phyloP scores from a whole-genome alignment of 2,329 filamentous ascomycete species.

The Cercospora citrullina region DNA sequence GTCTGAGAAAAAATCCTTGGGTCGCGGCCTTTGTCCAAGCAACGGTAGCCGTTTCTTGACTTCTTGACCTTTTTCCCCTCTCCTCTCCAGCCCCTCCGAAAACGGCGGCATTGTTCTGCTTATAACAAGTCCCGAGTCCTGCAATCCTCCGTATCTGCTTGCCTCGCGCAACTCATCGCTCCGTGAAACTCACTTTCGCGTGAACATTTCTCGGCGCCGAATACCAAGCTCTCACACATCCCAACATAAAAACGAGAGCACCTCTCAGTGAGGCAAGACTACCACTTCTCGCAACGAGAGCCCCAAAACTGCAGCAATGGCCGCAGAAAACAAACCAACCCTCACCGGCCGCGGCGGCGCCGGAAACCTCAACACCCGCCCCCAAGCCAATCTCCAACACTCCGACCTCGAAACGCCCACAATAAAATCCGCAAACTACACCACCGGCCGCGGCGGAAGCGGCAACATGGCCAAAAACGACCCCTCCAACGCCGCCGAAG shows the following conservation, averaged over 20 bases:
- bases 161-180: not conserved
- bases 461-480: constrained; percentile 86
- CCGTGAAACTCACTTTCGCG: not conserved
- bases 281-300: too few relatives aligned
- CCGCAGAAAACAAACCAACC: not conserved
- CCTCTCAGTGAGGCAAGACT: too few relatives aligned
- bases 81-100: not conserved
- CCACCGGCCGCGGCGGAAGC: constrained; percentile 82
- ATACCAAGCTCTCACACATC: not conserved
- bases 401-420: constrained; percentile 77
- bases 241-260: too few relatives aligned
- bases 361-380: constrained; percentile 51
- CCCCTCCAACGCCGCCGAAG: constrained; percentile 59
- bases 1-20: not conserved
- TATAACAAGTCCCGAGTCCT: not conserved
- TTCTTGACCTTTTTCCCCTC: not conserved
- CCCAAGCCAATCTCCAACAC: constrained; percentile 39
- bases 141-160: not conserved
- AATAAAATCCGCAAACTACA: constrained; percentile 80
- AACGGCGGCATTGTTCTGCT: not conserved
- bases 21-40: not conserved
- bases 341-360: constrained; percentile 72
- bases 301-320: too few relatives aligned
- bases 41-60: not conserved
- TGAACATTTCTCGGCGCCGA: not conserved